phyloP scores from a whole-genome alignment of 306 rosid species.

The Lathyrus tuberosus region DNA sequence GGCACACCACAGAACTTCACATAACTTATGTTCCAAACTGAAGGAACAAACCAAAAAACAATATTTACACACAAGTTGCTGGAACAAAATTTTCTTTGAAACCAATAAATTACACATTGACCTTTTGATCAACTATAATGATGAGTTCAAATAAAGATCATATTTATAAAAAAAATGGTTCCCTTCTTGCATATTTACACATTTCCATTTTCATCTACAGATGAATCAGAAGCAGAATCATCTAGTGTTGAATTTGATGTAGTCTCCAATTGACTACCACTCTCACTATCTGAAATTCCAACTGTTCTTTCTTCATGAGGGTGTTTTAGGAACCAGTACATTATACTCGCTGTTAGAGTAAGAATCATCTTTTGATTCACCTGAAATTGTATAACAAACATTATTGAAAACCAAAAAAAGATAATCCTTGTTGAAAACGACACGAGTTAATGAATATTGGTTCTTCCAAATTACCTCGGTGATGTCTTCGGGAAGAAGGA shows the following conservation, averaged over 20 bases:
- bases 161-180: constrained; percentile 24
- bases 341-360: constrained; percentile 89
- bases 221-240: constrained; percentile 93
- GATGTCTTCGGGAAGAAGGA: constrained; percentile 95
- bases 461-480: constrained; percentile 68
- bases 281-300: constrained; percentile 73
- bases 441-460: not conserved
- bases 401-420: not conserved
- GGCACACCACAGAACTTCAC: constrained; percentile 9
- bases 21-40: constrained; percentile 7
- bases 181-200: constrained; percentile 52
- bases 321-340: constrained; percentile 90
- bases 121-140: constrained; percentile 53
- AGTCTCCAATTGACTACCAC: constrained; percentile 59
- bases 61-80: constrained; percentile 38
- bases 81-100: constrained; percentile 43
- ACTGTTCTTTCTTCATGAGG: constrained; percentile 63
- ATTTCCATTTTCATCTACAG: constrained; percentile 68
- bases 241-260: constrained; percentile 78
- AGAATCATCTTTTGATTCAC: constrained; percentile 99
- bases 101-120: constrained; percentile 48
- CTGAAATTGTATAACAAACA: constrained; percentile 41
- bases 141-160: constrained; percentile 21
- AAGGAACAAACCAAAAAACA: not conserved
- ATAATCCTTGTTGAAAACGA: too few relatives aligned